Conservation (phyloP, 176 grass and related monocot genomes). For the Avena insularis region DNA sequence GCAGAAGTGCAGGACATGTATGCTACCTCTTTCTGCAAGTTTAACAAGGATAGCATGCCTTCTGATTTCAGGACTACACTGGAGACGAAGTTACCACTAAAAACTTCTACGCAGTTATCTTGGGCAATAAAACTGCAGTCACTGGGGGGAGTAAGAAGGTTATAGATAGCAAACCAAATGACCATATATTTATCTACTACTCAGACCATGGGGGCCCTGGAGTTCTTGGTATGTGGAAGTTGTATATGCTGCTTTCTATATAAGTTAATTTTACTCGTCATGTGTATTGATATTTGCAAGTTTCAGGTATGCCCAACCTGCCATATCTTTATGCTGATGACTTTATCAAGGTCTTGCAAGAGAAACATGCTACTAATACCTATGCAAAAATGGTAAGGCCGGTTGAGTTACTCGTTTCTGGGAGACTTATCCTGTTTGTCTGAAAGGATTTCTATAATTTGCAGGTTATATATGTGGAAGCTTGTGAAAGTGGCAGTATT, state of each 20-base stretch:
- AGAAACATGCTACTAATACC: slow-evolving; percentile 63
- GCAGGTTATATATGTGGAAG: slow-evolving; percentile 95
- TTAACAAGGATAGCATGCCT: slow-evolving; percentile 13
- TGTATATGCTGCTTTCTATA: not conserved
- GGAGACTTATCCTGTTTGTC: slow-evolving; percentile 5
- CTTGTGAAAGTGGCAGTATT: slow-evolving; percentile 96
- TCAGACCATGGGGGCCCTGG: slow-evolving; percentile 83
- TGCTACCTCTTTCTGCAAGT: not conserved
- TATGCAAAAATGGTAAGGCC: slow-evolving; percentile 73
- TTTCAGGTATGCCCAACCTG: slow-evolving; percentile 75
- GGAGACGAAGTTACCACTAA: slow-evolving; percentile 53
- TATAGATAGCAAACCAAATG: slow-evolving; percentile 69
- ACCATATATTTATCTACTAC: slow-evolving; percentile 81
- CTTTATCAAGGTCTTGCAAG: slow-evolving; percentile 62
- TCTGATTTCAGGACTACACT: slow-evolving; percentile 66
- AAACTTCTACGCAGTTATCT: slow-evolving; percentile 71
- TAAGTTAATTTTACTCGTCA: not conserved
- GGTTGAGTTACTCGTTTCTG: not conserved
- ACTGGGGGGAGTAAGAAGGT: slow-evolving; percentile 78
- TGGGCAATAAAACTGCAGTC: slow-evolving; percentile 68
- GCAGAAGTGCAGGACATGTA: slow-evolving; percentile 27
- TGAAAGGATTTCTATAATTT: slow-evolving; percentile 27
- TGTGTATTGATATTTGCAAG: slow-evolving; percentile 17
- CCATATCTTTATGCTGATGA: slow-evolving; percentile 71
- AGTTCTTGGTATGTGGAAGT: slow-evolving; percentile 65